phyloP scores from a whole-genome alignment of 1,284 basidiomycete species.

The Trametes sp. region DNA sequence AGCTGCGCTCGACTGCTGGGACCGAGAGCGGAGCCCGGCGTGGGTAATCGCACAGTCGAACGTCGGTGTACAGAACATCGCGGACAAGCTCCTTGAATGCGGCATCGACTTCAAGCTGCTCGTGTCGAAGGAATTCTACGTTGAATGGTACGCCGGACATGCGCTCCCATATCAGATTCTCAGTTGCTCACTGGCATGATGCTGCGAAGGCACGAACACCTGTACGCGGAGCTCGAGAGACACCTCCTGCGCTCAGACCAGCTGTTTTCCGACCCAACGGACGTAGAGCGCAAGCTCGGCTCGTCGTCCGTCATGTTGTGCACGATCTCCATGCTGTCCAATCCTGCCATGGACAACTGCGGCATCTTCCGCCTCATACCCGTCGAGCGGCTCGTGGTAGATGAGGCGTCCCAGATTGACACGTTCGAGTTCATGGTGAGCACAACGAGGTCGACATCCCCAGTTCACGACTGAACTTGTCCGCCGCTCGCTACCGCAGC shows the following conservation, averaged over 20 bases:
- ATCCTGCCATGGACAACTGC: slow-evolving; percentile 27
- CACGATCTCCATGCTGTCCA: slow-evolving; percentile 74
- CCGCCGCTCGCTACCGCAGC: slow-evolving; percentile 31
- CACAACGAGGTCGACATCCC: background rate
- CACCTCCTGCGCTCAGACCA: slow-evolving; percentile 60
- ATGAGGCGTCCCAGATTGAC: slow-evolving; percentile 60
- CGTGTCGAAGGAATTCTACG: slow-evolving; percentile 60
- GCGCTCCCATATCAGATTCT: background rate
- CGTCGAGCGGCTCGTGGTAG: slow-evolving; percentile 49
- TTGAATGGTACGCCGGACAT: slow-evolving; percentile 59
- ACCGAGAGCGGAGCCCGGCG: slow-evolving; percentile 9
- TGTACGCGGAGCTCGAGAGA: slow-evolving; percentile 53
- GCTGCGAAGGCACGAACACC: slow-evolving; percentile 70
- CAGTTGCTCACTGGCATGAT: background rate
- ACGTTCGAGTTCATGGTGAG: slow-evolving; percentile 27
- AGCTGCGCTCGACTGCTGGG: slow-evolving; percentile 32
- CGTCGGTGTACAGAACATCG: slow-evolving; percentile 60
- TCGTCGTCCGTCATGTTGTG: slow-evolving; percentile 64
- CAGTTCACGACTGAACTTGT: background rate
- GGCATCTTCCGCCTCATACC: slow-evolving; percentile 47
- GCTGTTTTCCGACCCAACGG: slow-evolving; percentile 39
- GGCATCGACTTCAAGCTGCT: slow-evolving; percentile 47
- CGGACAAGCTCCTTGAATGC: slow-evolving; percentile 50
- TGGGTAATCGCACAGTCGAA: slow-evolving; percentile 49
- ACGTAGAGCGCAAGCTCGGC: slow-evolving; percentile 20